A percentile compares a stretch with the other conserved stretches of the same genome.
phyloP scores from a whole-genome alignment of 2,329 filamentous ascomycete species.

The Stagonosporopsis vannaccii region DNA sequence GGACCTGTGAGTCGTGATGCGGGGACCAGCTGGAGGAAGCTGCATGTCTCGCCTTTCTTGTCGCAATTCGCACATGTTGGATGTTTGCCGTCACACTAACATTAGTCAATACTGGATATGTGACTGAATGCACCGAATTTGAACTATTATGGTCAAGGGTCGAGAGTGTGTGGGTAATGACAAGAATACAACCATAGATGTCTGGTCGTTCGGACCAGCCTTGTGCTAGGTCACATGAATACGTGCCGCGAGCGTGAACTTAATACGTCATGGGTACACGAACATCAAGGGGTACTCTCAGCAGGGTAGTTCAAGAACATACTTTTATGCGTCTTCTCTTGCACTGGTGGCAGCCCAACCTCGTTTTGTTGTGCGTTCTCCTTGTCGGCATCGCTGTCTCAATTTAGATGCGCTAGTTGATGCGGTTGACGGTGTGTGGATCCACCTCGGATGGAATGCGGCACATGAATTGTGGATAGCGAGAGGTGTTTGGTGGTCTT shows the following conservation, averaged over 20 bases:
- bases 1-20: slow-evolving; percentile 37
- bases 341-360: slow-evolving; percentile 45
- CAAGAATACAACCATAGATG: background rate
- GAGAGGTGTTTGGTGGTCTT: background rate
- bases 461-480: slow-evolving; percentile 12
- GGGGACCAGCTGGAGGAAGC: slow-evolving; percentile 43
- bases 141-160: too few species aligned
- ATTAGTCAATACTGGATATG: slow-evolving; percentile 21
- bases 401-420: slow-evolving; percentile 8
- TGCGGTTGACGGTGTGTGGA: slow-evolving; percentile 13
- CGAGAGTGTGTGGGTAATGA: background rate
- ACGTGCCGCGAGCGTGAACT: background rate
- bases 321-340: slow-evolving; percentile 48
- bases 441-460: slow-evolving; percentile 7
- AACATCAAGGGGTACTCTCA: background rate
- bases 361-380: slow-evolving; percentile 46
- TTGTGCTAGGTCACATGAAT: background rate
- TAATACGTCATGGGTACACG: background rate
- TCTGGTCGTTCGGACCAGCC: background rate
- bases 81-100: slow-evolving; percentile 44
- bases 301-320: background rate
- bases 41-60: slow-evolving; percentile 42
- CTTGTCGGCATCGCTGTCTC: slow-evolving; percentile 30
- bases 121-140: too few species aligned
- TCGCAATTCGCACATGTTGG: slow-evolving; percentile 44